Evolutionary conservation across 495 filamentous ascomycete genomes (phyloP).

Genomic region (Platismatia glauca): DNA sequence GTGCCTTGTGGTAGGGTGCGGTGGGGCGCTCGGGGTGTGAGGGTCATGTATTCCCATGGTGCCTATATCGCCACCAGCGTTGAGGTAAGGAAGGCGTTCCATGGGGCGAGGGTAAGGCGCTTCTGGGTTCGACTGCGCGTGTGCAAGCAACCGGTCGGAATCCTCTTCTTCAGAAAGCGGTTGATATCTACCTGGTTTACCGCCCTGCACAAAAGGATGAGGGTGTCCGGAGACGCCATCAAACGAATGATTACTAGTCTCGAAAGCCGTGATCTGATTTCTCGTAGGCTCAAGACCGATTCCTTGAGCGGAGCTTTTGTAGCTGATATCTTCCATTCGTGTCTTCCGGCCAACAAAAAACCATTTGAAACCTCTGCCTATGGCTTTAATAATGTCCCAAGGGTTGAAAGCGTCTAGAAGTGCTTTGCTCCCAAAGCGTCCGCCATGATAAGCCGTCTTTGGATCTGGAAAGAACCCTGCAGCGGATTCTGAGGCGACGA

Average conservation of each 20-base stretch:
- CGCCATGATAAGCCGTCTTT: slow-evolving; percentile 49
- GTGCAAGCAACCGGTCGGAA: slow-evolving; percentile 9
- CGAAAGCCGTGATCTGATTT: slow-evolving; percentile 20
- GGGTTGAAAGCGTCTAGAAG: slow-evolving; percentile 69
- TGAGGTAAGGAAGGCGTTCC: slow-evolving; percentile 16
- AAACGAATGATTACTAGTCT: slow-evolving; percentile 8
- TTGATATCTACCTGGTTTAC: slow-evolving; percentile 14
- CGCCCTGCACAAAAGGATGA: slow-evolving; percentile 5
- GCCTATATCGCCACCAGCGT: slow-evolving; percentile 12
- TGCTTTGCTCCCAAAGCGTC: slow-evolving; percentile 52
- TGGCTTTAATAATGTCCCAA: slow-evolving; percentile 74
- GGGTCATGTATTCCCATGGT: slow-evolving; percentile 16
- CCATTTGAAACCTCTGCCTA: slow-evolving; percentile 72
- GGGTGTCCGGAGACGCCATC: neutral
- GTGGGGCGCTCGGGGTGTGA: neutral
- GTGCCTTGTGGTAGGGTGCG: neutral
- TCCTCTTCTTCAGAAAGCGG: slow-evolving; percentile 17
- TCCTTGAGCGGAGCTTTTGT: slow-evolving; percentile 25
- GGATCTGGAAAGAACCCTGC: slow-evolving; percentile 43
- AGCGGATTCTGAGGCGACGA: slow-evolving; percentile 34
- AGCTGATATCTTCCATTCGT: slow-evolving; percentile 44
- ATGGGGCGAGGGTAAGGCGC: slow-evolving; percentile 19
- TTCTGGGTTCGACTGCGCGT: slow-evolving; percentile 9
- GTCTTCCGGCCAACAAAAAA: slow-evolving; percentile 61
- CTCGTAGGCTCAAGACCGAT: slow-evolving; percentile 18